Conservation (phyloP, 345 rosid species). For the Sonneratia alba region DNA sequence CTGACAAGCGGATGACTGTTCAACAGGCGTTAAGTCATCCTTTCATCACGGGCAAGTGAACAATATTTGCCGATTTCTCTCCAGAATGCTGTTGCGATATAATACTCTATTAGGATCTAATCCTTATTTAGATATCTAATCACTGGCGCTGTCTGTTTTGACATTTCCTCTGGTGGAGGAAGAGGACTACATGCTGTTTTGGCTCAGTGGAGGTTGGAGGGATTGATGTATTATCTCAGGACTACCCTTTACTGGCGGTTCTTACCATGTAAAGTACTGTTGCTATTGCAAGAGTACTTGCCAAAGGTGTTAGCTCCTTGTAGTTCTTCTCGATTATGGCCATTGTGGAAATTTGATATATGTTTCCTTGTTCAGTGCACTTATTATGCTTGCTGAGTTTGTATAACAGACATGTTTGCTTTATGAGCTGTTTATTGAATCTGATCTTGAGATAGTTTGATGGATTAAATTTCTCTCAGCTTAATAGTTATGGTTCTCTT, state of each 20-base stretch:
- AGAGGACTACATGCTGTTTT: conserved; percentile 45
- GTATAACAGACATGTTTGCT: not conserved
- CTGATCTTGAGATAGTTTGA: not conserved
- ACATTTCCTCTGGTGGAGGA: conserved; percentile 47
- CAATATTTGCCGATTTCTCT: conserved; percentile 64
- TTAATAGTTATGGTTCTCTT: conserved; percentile 16
- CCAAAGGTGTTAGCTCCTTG: conserved; percentile 62
- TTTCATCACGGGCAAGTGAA: conserved; percentile 99
- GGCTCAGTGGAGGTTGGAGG: conserved; percentile 38
- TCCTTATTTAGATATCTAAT: conserved; percentile 65
- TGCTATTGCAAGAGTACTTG: conserved; percentile 94
- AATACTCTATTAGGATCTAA: conserved; percentile 58
- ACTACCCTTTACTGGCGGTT: conserved; percentile 58
- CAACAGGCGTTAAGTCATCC: conserved; percentile 88
- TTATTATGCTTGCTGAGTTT: conserved; percentile 7
- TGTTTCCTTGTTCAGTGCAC: conserved; percentile 1
- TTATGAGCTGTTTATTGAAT: not conserved
- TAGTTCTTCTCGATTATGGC: conserved; percentile 43
- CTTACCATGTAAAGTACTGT: conserved; percentile 76
- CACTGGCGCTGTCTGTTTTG: conserved; percentile 49
- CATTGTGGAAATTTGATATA: conserved; percentile 31
- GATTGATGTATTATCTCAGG: conserved; percentile 51
- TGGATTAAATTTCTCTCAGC: conserved; percentile 6
- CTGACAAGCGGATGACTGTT: conserved; percentile 91
- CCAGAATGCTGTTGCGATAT: conserved; percentile 65